Percentiles rank a stretch among this genome's conserved stretches.
These are phyloP conservation scores for Rubia peregrina DNA, from an alignment of 305 asterid genomes.

Conservation along the genomic window DNA sequence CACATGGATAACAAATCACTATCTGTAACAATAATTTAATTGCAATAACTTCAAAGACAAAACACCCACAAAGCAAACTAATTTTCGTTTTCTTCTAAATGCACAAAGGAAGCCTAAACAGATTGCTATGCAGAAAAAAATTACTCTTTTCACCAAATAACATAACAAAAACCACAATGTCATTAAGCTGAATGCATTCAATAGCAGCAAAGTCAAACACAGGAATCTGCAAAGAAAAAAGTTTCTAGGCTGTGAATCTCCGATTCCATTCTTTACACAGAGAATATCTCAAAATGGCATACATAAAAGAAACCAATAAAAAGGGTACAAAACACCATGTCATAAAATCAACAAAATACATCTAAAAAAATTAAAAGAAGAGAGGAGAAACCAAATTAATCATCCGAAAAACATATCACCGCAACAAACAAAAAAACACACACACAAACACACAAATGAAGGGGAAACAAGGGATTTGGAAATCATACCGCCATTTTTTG, in stretches of 20 bases:
- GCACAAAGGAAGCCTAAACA: neutral
- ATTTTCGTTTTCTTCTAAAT: neutral
- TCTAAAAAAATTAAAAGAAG: neutral
- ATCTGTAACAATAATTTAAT: neutral
- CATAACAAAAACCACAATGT: neutral
- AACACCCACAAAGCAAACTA: too few species aligned
- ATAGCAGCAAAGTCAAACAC: neutral
- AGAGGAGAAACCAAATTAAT: neutral
- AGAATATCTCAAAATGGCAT: neutral
- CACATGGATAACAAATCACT: neutral
- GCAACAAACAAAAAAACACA: neutral
- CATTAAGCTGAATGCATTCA: neutral
- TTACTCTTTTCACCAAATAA: neutral
- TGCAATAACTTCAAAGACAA: neutral
- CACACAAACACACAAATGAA: neutral
- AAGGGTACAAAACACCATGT: neutral
- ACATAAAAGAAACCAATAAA: neutral
- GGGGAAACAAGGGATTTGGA: neutral
- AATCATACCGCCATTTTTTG: constrained; percentile 8
- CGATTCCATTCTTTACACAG: neutral
- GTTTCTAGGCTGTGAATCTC: neutral
- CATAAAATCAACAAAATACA: neutral
- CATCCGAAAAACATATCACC: neutral
- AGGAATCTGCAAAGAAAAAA: neutral
- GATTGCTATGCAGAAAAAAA: neutral